Evolutionary conservation across 2,329 filamentous ascomycete genomes (phyloP).

Genomic region (Escovopsis sp.): DNA sequence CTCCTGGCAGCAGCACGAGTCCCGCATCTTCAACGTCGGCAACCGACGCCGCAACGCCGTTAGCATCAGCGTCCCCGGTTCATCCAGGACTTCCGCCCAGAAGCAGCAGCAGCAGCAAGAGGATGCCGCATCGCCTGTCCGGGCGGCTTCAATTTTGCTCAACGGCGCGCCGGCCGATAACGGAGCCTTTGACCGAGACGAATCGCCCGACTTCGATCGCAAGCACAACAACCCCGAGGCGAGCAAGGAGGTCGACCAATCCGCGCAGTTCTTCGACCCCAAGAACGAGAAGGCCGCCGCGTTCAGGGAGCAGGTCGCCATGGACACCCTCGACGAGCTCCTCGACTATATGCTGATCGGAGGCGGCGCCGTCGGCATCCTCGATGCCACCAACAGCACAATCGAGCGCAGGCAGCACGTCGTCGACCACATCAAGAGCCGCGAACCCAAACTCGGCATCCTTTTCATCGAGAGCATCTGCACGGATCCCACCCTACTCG

Average conservation of each 20-base stretch:
- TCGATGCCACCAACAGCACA: constrained; percentile 96
- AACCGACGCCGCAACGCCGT: constrained; percentile 74
- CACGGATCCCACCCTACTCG: constrained; percentile 66
- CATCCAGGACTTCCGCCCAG: constrained; percentile 9
- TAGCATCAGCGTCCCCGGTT: constrained; percentile 31
- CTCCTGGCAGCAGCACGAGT: constrained; percentile 95
- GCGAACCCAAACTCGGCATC: constrained; percentile 78
- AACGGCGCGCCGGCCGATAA: constrained; percentile 33
- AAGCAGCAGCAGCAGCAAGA: constrained; percentile 20
- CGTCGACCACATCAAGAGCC: constrained; percentile 65
- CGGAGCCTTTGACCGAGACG: constrained; percentile 15
- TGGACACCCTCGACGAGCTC: constrained; percentile 84
- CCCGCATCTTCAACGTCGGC: constrained; percentile 92
- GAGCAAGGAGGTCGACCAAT: constrained; percentile 58
- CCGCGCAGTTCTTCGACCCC: constrained; percentile 87
- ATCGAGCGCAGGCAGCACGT: constrained; percentile 70
- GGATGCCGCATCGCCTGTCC: constrained; percentile 30
- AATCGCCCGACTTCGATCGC: constrained; percentile 25
- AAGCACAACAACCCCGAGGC: constrained; percentile 12
- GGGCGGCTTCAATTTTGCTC: constrained; percentile 42
- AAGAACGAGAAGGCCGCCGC: constrained; percentile 68
- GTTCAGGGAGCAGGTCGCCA: constrained; percentile 78
- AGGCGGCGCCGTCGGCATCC: constrained; percentile 81
- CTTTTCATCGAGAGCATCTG: constrained; percentile 94
- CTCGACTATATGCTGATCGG: constrained; percentile 73